phyloP scores from a whole-genome alignment of 306 rosid genomes.

The Medicago arabica region DNA sequence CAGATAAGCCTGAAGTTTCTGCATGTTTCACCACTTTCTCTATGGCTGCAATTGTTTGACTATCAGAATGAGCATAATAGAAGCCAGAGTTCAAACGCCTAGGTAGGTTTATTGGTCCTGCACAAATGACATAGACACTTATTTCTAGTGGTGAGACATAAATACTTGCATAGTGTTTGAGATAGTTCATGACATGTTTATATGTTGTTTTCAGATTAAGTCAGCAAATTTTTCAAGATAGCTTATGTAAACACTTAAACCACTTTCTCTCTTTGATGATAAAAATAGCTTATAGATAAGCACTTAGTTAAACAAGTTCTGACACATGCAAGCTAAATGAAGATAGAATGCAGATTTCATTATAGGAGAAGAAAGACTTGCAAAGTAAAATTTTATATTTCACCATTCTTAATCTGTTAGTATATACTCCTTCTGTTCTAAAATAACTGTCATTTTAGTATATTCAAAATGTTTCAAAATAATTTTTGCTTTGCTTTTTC shows the following conservation, averaged over 20 bases:
- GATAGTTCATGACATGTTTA: not conserved
- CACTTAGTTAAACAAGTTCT: not conserved
- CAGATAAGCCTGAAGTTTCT: constrained; percentile 80
- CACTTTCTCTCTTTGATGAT: not conserved
- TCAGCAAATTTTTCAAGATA: not conserved
- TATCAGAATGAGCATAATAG: constrained; percentile 81
- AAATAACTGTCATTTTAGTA: too few species aligned
- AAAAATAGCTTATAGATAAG: not conserved
- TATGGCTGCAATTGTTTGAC: constrained; percentile 76
- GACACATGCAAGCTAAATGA: not conserved
- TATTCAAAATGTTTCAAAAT: too few species aligned
- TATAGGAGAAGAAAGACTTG: too few species aligned
- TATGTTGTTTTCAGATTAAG: not conserved
- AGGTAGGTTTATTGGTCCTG: constrained; percentile 86
- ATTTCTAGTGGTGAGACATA: not conserved
- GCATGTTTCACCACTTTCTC: constrained; percentile 92
- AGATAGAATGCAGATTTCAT: not conserved
- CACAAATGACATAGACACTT: constrained; percentile 10
- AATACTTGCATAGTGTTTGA: not conserved
- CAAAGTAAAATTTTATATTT: too few species aligned
- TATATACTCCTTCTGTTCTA: too few species aligned
- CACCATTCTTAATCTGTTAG: too few species aligned
- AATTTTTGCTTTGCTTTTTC: too few species aligned
- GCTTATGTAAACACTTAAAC: not conserved
- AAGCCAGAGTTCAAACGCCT: constrained; percentile 98